These are phyloP conservation scores for Saccharum hybrid DNA, from an alignment of 202 grass and related monocot species.

Conservation along the genomic window DNA sequence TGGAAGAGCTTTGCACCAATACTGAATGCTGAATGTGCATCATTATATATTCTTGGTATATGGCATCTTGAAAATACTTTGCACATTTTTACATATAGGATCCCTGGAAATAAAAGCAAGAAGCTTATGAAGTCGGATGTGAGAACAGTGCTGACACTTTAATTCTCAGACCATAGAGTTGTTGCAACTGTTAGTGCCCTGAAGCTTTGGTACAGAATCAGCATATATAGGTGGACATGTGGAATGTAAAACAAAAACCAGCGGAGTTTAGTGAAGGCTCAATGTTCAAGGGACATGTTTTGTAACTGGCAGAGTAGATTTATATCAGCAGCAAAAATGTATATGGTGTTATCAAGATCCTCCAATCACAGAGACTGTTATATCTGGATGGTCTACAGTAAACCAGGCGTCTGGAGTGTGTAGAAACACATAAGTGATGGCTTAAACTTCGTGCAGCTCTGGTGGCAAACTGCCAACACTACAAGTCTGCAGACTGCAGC, in stretches of 20 bases:
- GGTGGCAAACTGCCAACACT: neutral
- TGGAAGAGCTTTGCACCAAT: neutral
- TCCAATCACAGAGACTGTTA: slow-evolving; percentile 7
- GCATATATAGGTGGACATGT: neutral
- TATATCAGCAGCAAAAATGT: neutral
- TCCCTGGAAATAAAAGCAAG: neutral
- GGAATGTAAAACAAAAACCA: neutral
- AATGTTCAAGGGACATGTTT: neutral
- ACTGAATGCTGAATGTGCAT: neutral
- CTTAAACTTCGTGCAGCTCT: slow-evolving; percentile 17
- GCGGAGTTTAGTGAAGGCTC: neutral
- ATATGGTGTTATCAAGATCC: neutral
- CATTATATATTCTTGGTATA: neutral
- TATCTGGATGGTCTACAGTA: neutral
- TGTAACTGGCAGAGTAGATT: neutral
- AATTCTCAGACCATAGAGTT: neutral
- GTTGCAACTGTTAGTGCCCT: neutral
- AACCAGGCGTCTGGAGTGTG: neutral
- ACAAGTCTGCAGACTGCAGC: neutral
- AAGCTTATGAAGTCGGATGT: slow-evolving; percentile 1
- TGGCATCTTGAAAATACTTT: neutral
- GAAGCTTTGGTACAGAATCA: neutral
- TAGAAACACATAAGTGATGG: slow-evolving; percentile 13
- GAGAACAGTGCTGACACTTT: neutral
- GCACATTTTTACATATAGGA: neutral